Evolutionary conservation across 2,329 filamentous ascomycete genomes (phyloP), one percentile per base, ranked within the genome.

Genomic region (Pseudogymnoascus sp.): DNA sequence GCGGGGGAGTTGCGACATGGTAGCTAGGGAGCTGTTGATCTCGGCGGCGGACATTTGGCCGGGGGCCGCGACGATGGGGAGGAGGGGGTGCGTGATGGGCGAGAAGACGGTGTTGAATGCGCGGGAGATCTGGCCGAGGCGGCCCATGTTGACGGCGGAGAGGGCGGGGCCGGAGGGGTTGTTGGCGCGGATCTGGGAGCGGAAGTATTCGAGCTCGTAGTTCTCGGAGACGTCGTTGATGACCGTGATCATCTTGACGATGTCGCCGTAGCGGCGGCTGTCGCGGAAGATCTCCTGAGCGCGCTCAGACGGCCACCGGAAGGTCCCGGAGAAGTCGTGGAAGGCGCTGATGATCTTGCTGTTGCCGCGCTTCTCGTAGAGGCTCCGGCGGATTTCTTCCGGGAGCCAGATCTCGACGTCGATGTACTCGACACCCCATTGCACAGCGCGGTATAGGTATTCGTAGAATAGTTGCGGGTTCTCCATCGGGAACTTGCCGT

Each of bases 261-360:
- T 90, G 73, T 96, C 90, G 56, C 89, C 89, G 68, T 92, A 91
- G 64, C 85, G 84, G 56, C 84, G 84, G 7, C 89, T 90, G 68
- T 87, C 83, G 64, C 84, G 79, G 69, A 93, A 96, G 3, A 93
- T 82, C 10, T 83, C 78, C 70, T 89, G 84, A 1, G 90, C 90
- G 68, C 89, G 83, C 5, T 83, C 76, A 0, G 89, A 90, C 0
- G 89, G 88, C 91, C 91, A 96, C 70, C 88, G 90, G 80, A 93
- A 93, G 0, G 81, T 87, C 1, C 90, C 89, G 0, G 90, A 92
- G 71, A 93, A 93, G 77, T 95, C 91, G 73, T 96, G 91, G 71
- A 93, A 95, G 11, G 91, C 91, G n/a, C 90, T 93, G 79, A 96
- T 92, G 75, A 96, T 91, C 67, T 88, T 89, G 70, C 89, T 93